Evolutionary conservation across 345 rosid species (phyloP), one percentile per base, ranked within the genome.

Genomic region (Dipteronia dyeriana): DNA sequence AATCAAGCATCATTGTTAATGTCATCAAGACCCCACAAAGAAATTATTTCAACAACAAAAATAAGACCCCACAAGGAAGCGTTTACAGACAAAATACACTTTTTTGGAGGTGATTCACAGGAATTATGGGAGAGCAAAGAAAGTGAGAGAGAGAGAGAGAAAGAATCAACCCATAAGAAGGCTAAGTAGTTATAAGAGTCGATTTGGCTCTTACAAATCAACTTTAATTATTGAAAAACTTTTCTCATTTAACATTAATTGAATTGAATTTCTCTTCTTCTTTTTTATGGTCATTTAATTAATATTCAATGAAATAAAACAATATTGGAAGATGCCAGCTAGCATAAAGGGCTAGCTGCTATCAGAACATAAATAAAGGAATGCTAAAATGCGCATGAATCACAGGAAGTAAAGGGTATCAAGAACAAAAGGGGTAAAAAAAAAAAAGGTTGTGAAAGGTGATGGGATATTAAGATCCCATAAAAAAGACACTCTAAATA

Each of bases 21-120:
- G 77, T 26, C 63, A 63, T 56, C 9, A 69, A 39, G 14, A n/a
- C 26, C 45, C 31, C 77, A n/a, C 14, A 23, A 20, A 49, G 16
- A 68, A 45, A 70, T 34, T 34, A 34, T 4, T 34, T 34, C 38
- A 79, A 69, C 57, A 54, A 74, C 83, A 75, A 67, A 59, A 25
- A 64, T 67, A 71, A 70, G 38, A 4, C 38, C 38, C 38, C 4
- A 34, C 38, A 34, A 34, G 38, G 38, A 71, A 76, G 71, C 70
- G 66, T 70, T 76, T 72, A 67, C 64, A 71, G 87, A 88, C 90
- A 85, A 90, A 81, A 86, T 31, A 70, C 66, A 81, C 90, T 86
- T 85, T 85, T 87, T 84, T 79, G 80, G 85, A 85, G 83, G 81
- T 41, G 85, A 82, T 59, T 79, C 83, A 87, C 85, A 74, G 84